Percentiles rank a stretch among this genome's conserved stretches.
These are phyloP conservation scores for Candida easanensis DNA, from an alignment of 805 yeast species.

Conservation along the genomic window DNA sequence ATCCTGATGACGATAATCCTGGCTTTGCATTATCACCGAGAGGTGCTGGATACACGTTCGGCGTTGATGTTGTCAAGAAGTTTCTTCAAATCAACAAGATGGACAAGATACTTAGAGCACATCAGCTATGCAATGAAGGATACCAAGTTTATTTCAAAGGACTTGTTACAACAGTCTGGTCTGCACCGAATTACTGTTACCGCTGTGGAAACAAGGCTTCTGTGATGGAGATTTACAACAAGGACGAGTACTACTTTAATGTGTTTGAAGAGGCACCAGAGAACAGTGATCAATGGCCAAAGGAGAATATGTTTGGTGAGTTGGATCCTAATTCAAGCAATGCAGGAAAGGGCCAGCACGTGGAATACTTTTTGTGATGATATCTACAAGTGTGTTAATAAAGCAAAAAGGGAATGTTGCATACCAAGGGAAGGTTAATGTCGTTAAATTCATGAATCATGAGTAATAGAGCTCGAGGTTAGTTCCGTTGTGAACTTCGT, in stretches of 20 bases:
- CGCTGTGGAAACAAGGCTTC: slow-evolving; percentile 97
- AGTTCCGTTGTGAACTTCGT: slow-evolving; percentile 88
- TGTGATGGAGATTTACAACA: slow-evolving; percentile 80
- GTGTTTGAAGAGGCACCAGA: slow-evolving; percentile 98
- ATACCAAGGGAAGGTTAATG: neutral
- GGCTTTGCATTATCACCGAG: slow-evolving; percentile 90
- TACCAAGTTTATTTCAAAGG: slow-evolving; percentile 90
- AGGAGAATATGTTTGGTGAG: slow-evolving; percentile 25
- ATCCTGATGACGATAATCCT: slow-evolving; percentile 78
- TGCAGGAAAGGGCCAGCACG: slow-evolving; percentile 34
- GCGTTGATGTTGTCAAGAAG: slow-evolving; percentile 83
- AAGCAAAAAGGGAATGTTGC: too few species aligned
- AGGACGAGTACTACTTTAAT: slow-evolving; percentile 72
- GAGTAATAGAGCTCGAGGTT: slow-evolving; percentile 81
- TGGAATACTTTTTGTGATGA: slow-evolving; percentile 49
- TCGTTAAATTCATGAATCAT: slow-evolving; percentile 26
- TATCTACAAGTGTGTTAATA: neutral
- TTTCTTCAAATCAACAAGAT: slow-evolving; percentile 76
- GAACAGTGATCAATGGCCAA: slow-evolving; percentile 50
- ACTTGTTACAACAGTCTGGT: slow-evolving; percentile 93
- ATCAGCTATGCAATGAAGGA: slow-evolving; percentile 95
- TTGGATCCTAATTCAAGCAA: neutral
- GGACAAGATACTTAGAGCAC: slow-evolving; percentile 86
- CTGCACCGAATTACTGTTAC: slow-evolving; percentile 97
- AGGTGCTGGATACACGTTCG: slow-evolving; percentile 98